Evolutionary conservation across 495 filamentous ascomycete genomes (phyloP).

Genomic region (Penicillium goetzii): DNA sequence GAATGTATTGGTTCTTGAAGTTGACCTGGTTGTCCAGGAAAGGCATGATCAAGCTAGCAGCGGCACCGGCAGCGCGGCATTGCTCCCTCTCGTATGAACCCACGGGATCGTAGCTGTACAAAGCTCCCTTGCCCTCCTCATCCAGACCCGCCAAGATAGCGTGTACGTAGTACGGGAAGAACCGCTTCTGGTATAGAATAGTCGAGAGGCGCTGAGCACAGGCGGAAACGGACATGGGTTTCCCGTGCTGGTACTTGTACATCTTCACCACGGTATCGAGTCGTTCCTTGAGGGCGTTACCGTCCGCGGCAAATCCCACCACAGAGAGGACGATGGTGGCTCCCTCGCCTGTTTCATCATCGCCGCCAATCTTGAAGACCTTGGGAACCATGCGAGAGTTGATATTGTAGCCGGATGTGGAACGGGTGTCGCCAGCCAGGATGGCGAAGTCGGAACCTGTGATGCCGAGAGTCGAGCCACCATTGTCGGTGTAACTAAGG

Average conservation of each 20-base stretch:
- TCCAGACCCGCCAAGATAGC: conserved; percentile 93
- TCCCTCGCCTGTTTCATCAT: conserved; percentile 79
- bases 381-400: conserved; percentile 93
- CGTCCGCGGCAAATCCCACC: conserved; percentile 94
- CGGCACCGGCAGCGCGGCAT: conserved; percentile 93
- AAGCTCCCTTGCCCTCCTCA: conserved; percentile 89
- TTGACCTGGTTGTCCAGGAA: conserved; percentile 99
- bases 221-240: conserved; percentile 87
- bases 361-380: conserved; percentile 93
- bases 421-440: conserved; percentile 93
- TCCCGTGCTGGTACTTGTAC: conserved; percentile 95
- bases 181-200: conserved; percentile 93
- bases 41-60: conserved; percentile 95
- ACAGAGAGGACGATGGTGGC: conserved; percentile 88
- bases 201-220: conserved; percentile 92
- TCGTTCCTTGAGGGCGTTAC: conserved; percentile 84
- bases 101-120: conserved; percentile 97
- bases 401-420: conserved; percentile 96
- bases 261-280: conserved; percentile 92
- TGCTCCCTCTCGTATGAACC: conserved; percentile 96
- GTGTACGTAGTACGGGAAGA: conserved; percentile 97
- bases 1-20: conserved; percentile 97
- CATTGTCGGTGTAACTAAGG: conserved; percentile 93
- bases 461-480: conserved; percentile 94
- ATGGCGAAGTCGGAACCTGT: conserved; percentile 91